A percentile compares a stretch with the other conserved stretches of the same genome.
Conservation (phyloP, 108 stramenopile species). For the Cyclotella atomus region DNA sequence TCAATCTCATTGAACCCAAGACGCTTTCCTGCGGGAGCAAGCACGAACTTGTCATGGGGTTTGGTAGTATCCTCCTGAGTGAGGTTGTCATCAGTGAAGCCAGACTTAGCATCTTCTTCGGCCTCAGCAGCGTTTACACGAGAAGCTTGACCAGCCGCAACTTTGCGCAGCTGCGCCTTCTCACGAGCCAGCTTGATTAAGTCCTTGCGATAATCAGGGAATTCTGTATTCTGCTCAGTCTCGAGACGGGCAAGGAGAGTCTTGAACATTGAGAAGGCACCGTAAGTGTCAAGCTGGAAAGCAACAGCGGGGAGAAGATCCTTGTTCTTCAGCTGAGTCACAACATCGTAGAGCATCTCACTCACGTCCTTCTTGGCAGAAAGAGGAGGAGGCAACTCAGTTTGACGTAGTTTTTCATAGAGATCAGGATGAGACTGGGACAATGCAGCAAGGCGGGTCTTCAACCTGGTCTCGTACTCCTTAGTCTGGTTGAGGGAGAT, state of each 20-base stretch:
- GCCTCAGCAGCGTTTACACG: slow-evolving; percentile 90
- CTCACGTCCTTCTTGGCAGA: slow-evolving; percentile 82
- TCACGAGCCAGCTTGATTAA: slow-evolving; percentile 87
- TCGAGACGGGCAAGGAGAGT: slow-evolving; percentile 89
- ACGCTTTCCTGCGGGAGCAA: slow-evolving; percentile 90
- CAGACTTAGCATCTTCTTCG: slow-evolving; percentile 93
- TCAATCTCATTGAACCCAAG: slow-evolving; percentile 93
- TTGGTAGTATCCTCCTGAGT: slow-evolving; percentile 93
- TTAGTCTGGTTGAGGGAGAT: slow-evolving; percentile 96
- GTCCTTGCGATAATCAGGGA: slow-evolving; percentile 93
- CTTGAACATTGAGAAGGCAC: slow-evolving; percentile 97
- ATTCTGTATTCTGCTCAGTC: slow-evolving; percentile 88
- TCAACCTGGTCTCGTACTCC: slow-evolving; percentile 95
- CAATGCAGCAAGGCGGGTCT: slow-evolving; percentile 79
- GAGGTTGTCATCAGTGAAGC: slow-evolving; percentile 83
- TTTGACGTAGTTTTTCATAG: slow-evolving; percentile 78
- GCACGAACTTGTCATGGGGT: slow-evolving; percentile 97
- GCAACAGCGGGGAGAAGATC: slow-evolving; percentile 95
- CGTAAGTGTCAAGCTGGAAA: slow-evolving; percentile 98
- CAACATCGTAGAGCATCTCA: slow-evolving; percentile 82
- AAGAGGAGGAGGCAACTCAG: slow-evolving; percentile 84
- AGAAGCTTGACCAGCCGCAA: slow-evolving; percentile 88
- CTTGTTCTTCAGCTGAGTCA: slow-evolving; percentile 80
- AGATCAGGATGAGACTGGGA: slow-evolving; percentile 83
- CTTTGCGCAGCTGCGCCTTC: slow-evolving; percentile 89